Evolutionary conservation across 2,329 filamentous ascomycete species (phyloP).

Genomic region (Penicillium brevicompactum): DNA sequence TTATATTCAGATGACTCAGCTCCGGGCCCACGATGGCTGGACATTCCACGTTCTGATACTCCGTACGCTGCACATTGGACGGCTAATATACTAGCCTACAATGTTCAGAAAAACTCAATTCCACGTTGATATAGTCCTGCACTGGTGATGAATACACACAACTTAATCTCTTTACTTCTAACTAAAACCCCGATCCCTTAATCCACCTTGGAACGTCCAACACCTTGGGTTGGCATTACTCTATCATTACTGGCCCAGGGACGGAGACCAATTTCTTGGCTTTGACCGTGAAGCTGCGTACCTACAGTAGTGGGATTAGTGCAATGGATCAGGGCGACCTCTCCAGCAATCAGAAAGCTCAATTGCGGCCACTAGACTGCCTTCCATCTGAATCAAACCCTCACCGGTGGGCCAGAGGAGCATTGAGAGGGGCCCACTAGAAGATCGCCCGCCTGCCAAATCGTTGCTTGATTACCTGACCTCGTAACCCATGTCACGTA

Average conservation of each 20-base stretch:
- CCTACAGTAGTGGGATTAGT: conserved; percentile 35
- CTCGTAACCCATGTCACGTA: background rate
- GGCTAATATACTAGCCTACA: too few relatives aligned
- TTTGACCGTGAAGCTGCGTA: conserved; percentile 28
- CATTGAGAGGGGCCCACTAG: conserved; percentile 27
- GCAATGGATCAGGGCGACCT: conserved; percentile 5
- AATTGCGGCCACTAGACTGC: conserved; percentile 10
- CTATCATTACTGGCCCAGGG: conserved; percentile 4
- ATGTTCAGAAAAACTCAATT: too few relatives aligned
- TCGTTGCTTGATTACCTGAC: conserved; percentile 17
- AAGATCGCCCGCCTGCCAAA: conserved; percentile 37
- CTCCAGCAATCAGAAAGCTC: conserved; percentile 25
- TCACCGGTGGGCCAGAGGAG: conserved; percentile 29
- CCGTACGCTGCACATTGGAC: background rate
- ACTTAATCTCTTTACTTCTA: conserved; percentile 2
- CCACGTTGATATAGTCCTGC: background rate
- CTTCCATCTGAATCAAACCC: conserved; percentile 22
- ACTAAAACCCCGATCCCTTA: background rate
- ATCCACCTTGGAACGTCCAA: conserved; percentile 1
- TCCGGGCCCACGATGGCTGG: background rate
- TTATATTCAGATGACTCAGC: conserved; percentile 15
- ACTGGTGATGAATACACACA: background rate
- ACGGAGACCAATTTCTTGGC: conserved; percentile 16
- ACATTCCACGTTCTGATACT: conserved; percentile 11
- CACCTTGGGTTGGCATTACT: conserved; percentile 4